Base-by-base conservation (phyloP, 1,284 basidiomycete genomes). In the Tilletia indica region DNA sequence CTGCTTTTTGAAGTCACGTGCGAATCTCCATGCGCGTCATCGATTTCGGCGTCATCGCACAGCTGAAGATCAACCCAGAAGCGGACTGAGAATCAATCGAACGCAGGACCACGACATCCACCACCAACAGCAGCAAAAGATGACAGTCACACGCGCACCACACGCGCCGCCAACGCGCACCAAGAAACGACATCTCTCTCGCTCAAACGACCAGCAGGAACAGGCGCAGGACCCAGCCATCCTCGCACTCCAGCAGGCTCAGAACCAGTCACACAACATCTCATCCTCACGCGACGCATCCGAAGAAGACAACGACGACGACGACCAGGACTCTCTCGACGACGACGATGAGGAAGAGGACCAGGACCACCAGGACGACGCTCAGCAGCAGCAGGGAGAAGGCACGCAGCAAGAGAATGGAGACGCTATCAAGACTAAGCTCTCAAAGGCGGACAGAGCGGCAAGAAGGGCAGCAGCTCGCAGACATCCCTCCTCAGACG, bases 251-350 rank as follows among this genome's bases (percentile, higher is more conserved):
- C 75, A 78, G 34, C 25, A 31, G 42, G 75, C 76, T 6, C 72
- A 74, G 2, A 71, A 71, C 48, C 69, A 68, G 56, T 71, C 74
- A 67, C 74, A 74, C 66, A 72, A 73, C 56, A 75, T 78, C 56
- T 78, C 77, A 9, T 78, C 77, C 1, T 78, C 77, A 4, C 70
- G 77, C 6, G 77, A 78, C 64, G 77, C 77, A 34, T 76, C 75
- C 6, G 77, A 78, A 68, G 77, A 78, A 66, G 77, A 78, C 72
- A 78, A 78, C 51, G 77, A 78, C 67, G 77, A 78, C 12, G 73
- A 76, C 25, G 77, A 78, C 25, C 73, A 76, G 47, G 73, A 74
- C 21, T 73, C 73, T 11, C 70, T 69, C 31, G 71, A 75, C 3
- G 76, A 76, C 38, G 76, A 67, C 0, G 73, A 71, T 14, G 72